These are phyloP conservation scores for Chlorella vulgaris DNA, from an alignment of 139 green algal genomes.

Conservation along the genomic window DNA sequence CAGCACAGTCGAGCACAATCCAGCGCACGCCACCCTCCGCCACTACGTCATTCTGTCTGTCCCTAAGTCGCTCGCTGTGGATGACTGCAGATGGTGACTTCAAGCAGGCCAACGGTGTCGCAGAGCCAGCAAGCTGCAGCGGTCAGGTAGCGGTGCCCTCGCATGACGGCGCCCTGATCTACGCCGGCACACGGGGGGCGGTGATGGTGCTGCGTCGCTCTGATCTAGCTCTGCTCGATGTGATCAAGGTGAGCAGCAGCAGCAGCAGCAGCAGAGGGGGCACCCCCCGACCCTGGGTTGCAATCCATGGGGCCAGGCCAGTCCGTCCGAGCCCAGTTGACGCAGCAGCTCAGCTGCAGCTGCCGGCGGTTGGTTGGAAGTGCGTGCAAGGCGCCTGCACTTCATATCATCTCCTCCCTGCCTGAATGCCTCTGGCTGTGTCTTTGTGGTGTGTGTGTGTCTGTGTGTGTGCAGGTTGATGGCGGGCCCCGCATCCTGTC, in stretches of 20 bases:
- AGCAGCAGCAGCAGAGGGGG: not conserved
- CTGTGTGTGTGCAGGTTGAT: constrained; percentile 41
- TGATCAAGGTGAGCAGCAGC: constrained; percentile 59
- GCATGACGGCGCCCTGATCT: constrained; percentile 4
- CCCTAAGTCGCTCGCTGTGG: no score
- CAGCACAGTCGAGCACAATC: no score
- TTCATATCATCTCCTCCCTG: not conserved
- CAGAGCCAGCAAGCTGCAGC: not conserved
- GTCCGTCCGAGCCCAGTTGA: no score
- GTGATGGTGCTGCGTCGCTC: constrained; percentile 67
- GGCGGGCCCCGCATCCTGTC: constrained; percentile 52
- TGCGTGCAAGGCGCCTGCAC: no score
- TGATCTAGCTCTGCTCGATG: constrained; percentile 63
- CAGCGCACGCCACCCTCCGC: no score
- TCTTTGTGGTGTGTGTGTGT: no score
- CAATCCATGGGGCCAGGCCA: not conserved
- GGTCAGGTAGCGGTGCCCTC: constrained; percentile 18
- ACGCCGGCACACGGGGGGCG: constrained; percentile 33
- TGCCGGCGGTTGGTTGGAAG: no score
- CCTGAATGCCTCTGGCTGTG: not conserved
- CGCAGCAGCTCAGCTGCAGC: no score
- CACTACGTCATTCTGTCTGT: no score
- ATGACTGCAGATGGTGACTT: not conserved
- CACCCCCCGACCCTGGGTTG: not conserved
- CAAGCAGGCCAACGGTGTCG: not conserved